Conservation (phyloP, 2,329 filamentous ascomycete genomes). For the Cladophialophora carrionii region DNA sequence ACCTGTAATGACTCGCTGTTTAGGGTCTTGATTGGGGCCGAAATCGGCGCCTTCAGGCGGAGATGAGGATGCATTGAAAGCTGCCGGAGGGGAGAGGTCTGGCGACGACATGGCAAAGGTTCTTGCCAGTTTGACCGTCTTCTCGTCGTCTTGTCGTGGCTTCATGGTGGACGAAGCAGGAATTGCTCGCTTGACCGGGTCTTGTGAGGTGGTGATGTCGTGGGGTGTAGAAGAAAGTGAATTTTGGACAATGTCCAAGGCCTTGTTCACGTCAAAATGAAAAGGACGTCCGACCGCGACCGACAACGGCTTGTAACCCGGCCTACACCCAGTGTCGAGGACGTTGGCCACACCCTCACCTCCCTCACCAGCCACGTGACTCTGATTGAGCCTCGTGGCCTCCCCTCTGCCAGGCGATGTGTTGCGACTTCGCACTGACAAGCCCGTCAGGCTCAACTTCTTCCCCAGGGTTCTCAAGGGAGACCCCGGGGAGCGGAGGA, state of each 20-base stretch:
- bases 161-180: constrained; percentile 7
- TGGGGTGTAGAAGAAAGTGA: constrained; percentile 13
- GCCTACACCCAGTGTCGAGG: constrained; percentile 4
- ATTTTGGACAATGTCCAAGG: constrained; percentile 28
- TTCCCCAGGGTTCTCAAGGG: constrained; percentile 23
- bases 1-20: constrained; percentile 18
- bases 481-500: constrained; percentile 21
- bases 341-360: constrained; percentile 10
- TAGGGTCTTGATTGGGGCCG: neutral
- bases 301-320: constrained; percentile 28
- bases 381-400: constrained; percentile 18
- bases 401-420: constrained; percentile 24
- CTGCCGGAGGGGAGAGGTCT: neutral
- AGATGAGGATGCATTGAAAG: constrained; percentile 9
- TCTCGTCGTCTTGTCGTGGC: constrained; percentile 19
- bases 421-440: constrained; percentile 23
- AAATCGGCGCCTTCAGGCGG: neutral
- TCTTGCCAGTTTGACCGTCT: constrained; percentile 16
- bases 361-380: constrained; percentile 24
- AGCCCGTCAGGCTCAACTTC: constrained; percentile 25
- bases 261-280: constrained; percentile 29
- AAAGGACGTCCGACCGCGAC: constrained; percentile 31
- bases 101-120: constrained; percentile 13
- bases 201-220: constrained; percentile 2
- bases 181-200: constrained; percentile 10